These are phyloP conservation scores for Auriculariales sp. DNA, from an alignment of 768 basidiomycete species.

Conservation along the genomic window DNA sequence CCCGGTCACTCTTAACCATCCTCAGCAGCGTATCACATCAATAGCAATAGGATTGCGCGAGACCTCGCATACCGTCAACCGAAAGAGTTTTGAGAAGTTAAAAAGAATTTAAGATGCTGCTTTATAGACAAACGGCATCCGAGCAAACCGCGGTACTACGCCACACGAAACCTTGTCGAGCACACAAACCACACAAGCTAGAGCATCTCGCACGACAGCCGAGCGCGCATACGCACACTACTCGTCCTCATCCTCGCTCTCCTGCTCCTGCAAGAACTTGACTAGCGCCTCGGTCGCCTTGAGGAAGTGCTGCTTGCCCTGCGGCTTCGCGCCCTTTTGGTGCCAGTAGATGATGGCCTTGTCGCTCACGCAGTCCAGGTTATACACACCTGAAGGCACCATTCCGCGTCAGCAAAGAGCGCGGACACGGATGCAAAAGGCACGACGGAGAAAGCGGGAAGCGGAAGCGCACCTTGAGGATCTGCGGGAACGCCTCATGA, in stretches of 20 bases:
- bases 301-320: slow-evolving; percentile 91
- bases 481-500: slow-evolving; percentile 89
- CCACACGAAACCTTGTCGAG: no score
- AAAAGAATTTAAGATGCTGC: no score
- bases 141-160: no score
- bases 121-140: no score
- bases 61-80: no score
- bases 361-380: slow-evolving; percentile 88
- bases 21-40: no score
- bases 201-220: no score
- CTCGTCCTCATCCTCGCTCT: slow-evolving; percentile 52
- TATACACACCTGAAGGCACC: slow-evolving; percentile 90
- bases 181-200: no score
- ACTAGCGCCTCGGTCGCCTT: slow-evolving; percentile 79
- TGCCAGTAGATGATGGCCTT: slow-evolving; percentile 97
- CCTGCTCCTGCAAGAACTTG: slow-evolving; percentile 90
- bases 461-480: slow-evolving; percentile 74
- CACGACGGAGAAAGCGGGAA: not conserved
- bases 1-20: no score
- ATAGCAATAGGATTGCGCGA: no score
- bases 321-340: slow-evolving; percentile 90
- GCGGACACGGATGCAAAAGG: not conserved
- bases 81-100: no score
- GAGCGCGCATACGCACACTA: no score
- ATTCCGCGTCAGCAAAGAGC: not conserved